Conservation (phyloP, 495 filamentous ascomycete genomes). For the Penicillium malachiteum region DNA sequence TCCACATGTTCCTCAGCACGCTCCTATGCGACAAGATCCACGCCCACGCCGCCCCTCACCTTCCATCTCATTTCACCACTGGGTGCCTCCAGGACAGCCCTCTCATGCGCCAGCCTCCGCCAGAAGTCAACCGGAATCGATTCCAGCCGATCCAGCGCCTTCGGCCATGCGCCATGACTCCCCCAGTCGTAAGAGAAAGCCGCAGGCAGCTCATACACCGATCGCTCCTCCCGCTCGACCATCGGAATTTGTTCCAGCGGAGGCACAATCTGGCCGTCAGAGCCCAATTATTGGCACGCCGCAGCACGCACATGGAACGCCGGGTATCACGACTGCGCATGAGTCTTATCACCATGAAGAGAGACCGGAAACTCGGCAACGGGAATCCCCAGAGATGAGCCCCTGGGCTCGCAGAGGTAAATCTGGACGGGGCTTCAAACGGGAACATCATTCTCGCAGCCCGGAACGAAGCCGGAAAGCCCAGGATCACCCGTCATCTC, state of each 20-base stretch:
- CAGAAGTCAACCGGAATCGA: not conserved
- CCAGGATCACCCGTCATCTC: not conserved
- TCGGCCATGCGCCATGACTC: not conserved
- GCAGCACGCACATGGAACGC: not conserved
- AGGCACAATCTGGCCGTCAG: not conserved
- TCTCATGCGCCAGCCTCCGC: not conserved
- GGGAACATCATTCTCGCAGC: not conserved
- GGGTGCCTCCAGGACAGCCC: conserved; percentile 7
- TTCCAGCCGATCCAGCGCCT: not conserved
- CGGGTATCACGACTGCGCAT: not conserved
- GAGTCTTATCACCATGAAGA: not conserved
- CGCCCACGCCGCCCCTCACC: conserved; percentile 1
- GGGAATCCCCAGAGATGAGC: not conserved
- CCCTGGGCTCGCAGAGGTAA: not conserved
- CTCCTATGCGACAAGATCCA: not conserved
- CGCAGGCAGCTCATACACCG: not conserved
- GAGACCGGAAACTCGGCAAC: not conserved
- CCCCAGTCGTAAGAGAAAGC: conserved; percentile 3
- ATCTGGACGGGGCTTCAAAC: too few relatives aligned
- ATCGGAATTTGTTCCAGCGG: not conserved
- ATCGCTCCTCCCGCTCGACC: not conserved
- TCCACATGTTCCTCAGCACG: not conserved
- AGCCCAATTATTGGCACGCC: not conserved
- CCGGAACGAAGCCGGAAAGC: not conserved
- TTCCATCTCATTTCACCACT: conserved; percentile 15